Evolutionary conservation across 1,284 basidiomycete species (phyloP).

Genomic region (Trametes sp.): DNA sequence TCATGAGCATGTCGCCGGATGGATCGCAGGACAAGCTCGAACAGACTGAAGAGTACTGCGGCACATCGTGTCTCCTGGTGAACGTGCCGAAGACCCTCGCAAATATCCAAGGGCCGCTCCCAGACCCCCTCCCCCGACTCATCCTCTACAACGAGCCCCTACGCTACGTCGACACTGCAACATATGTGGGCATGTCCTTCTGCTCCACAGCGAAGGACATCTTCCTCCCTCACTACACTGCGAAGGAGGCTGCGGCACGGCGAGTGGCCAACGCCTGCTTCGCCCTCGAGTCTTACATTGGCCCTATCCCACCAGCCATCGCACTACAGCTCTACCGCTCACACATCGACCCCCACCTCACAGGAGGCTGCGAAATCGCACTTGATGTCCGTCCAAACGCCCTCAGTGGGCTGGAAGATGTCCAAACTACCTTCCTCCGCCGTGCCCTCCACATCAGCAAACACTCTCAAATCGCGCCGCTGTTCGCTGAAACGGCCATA

Average conservation of each 20-base stretch:
- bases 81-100: background rate
- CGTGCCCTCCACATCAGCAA: conserved; percentile 7
- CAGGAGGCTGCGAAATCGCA: conserved; percentile 13
- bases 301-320: background rate
- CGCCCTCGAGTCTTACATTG: conserved; percentile 14
- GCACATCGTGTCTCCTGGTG: background rate
- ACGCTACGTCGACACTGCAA: background rate
- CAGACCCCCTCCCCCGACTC: background rate
- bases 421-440: conserved; percentile 17
- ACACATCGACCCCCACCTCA: conserved; percentile 16
- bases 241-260: background rate
- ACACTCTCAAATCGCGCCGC: conserved; percentile 1
- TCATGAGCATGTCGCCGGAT: background rate
- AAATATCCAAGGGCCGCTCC: background rate
- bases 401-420: background rate
- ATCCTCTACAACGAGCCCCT: background rate
- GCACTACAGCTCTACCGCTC: conserved; percentile 9
- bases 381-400: background rate
- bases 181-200: background rate
- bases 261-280: conserved; percentile 1
- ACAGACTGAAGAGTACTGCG: background rate
- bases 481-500: conserved; percentile 18
- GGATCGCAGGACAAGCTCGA: background rate
- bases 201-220: background rate
- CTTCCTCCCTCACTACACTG: conserved; percentile 1